phyloP scores from a whole-genome alignment of 495 filamentous ascomycete species.

The Aspergillus sclerotiicarbonarius region DNA sequence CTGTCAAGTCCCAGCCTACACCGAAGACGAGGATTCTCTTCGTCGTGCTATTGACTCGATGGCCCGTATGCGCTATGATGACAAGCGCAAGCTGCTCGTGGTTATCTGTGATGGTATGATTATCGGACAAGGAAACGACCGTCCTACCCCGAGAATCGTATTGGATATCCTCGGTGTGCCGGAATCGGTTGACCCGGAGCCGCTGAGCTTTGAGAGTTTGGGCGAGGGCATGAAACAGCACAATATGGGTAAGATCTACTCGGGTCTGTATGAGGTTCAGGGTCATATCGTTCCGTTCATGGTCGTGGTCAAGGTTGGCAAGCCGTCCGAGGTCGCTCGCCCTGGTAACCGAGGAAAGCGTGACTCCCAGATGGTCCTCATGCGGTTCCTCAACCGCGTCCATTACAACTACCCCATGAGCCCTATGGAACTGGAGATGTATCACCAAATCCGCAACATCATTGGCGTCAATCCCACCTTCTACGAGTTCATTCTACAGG shows the following conservation, averaged over 20 bases:
- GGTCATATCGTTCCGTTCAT: slow-evolving; percentile 98
- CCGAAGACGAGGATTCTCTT: slow-evolving; percentile 95
- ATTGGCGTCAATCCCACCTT: slow-evolving; percentile 98
- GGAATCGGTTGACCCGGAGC: slow-evolving; percentile 92
- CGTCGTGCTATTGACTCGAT: slow-evolving; percentile 96
- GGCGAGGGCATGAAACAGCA: slow-evolving; percentile 96
- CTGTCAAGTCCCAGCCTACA: slow-evolving; percentile 96
- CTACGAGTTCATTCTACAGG: slow-evolving; percentile 95
- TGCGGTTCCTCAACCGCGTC: slow-evolving; percentile 97
- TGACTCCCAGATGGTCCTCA: slow-evolving; percentile 96
- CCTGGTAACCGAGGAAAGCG: slow-evolving; percentile 98
- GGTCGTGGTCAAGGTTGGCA: slow-evolving; percentile 95
- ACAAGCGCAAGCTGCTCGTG: slow-evolving; percentile 94
- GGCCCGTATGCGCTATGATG: slow-evolving; percentile 93
- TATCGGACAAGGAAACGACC: slow-evolving; percentile 96
- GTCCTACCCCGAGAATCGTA: slow-evolving; percentile 92
- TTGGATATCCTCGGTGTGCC: slow-evolving; percentile 95
- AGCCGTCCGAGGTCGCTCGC: slow-evolving; percentile 92
- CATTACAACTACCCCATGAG: slow-evolving; percentile 97
- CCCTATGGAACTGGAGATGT: slow-evolving; percentile 95
- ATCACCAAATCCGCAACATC: slow-evolving; percentile 98
- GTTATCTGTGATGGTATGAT: slow-evolving; percentile 99
- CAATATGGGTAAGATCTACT: slow-evolving; percentile 99
- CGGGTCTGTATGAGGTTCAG: slow-evolving; percentile 94
- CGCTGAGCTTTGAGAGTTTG: slow-evolving; percentile 93